Evolutionary conservation across 177 flowering plant species (phyloP), one percentile per base, ranked within the genome.

Genomic region (Telopea speciosissima): DNA sequence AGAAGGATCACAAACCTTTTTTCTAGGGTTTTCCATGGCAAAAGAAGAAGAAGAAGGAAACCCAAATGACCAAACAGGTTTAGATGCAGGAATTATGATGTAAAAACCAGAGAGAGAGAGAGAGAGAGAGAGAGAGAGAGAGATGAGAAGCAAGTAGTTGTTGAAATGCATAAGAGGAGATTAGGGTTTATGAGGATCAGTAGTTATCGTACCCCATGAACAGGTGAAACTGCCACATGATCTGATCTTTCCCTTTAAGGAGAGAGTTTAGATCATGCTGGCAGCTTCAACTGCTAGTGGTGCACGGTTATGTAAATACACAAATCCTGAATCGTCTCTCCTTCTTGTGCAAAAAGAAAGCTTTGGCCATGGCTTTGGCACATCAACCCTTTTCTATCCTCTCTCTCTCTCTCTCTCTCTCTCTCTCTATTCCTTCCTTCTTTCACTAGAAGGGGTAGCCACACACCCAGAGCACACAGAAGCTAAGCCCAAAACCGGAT

Each of bases 151-250:
- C 0, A 28, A 28, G 31, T 28, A 28, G 31, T 28, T 3, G n/a
- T 12, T 11, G 21, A 52, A 52, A 52, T 5, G 58, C 61, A 58
- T 58, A 19, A 5, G 23, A 13, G 24, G 24, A 24, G 24, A 19
- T 58, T n/a, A 58, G 23, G 61, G 22, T 58, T n/a, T 19, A 54
- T 25, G 1, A 45, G 26, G 31, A 26, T 63, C 63, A 63, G 71
- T 75, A 60, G 77, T 76, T 78, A 36, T 42, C 74, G 81, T 82
- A 89, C 80, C 63, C 79, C 79, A 78, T 59, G 76, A 86, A 78
- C 88, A 36, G 96, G 84, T 90, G 93, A 90, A 90, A 83, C 91
- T 86, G 82, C 92, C 92, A 77, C 86, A 90, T 90, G 96, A 90
- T 86, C 96, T 90, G 81, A 83, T 83, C 89, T 71, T 78, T 67